Percentiles rank a stretch among this genome's conserved stretches.
Conservation (phyloP, 306 rosid genomes). For the Lithocarpus polystachyus region DNA sequence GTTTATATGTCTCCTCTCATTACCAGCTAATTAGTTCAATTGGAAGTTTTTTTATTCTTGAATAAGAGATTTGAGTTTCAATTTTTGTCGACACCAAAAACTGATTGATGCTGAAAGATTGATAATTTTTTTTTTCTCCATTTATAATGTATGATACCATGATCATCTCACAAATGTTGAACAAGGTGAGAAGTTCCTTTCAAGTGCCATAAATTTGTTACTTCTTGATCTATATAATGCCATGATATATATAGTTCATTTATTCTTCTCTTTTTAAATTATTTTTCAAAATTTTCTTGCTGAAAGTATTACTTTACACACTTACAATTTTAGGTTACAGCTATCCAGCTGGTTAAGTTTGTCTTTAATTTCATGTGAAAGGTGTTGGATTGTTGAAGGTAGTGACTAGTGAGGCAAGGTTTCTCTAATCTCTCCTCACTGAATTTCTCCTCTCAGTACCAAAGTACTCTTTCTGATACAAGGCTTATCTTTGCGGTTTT, state of each 20-base stretch:
- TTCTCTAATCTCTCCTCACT: too few relatives aligned
- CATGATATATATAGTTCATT: background rate
- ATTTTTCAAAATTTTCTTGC: background rate
- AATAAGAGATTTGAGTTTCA: rapidly evolving
- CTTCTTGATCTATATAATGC: too few relatives aligned
- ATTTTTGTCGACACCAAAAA: rapidly evolving
- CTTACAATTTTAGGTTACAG: background rate
- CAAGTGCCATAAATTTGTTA: too few relatives aligned
- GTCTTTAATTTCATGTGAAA: background rate
- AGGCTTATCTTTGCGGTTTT: too few relatives aligned
- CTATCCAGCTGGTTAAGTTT: background rate
- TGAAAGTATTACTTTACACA: background rate
- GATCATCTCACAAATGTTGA: background rate
- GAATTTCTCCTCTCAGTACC: too few relatives aligned
- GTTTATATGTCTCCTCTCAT: too few relatives aligned
- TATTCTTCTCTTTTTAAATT: background rate
- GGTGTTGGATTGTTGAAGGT: background rate
- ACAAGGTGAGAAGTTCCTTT: too few relatives aligned
- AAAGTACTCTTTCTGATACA: too few relatives aligned
- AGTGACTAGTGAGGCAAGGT: too few relatives aligned
- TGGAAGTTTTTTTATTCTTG: too few relatives aligned
- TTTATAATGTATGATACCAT: background rate
- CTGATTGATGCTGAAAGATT: background rate
- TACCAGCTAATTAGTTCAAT: too few relatives aligned
- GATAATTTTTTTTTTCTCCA: background rate